These are phyloP conservation scores for Xylariaceae sp. DNA, from an alignment of 2,329 filamentous ascomycete genomes.

Conservation along the genomic window DNA sequence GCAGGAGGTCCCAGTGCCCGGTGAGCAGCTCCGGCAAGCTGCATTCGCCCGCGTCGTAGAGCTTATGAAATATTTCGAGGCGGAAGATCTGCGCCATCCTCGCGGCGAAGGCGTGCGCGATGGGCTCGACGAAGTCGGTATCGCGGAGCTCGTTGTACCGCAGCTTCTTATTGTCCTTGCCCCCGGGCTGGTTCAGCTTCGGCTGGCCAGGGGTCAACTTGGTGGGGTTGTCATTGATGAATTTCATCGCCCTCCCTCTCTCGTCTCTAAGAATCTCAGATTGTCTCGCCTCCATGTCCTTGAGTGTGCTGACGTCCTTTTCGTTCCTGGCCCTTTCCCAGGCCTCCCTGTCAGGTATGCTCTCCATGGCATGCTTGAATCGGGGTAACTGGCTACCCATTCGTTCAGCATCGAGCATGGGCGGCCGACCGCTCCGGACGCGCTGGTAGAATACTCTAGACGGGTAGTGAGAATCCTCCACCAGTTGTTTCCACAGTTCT, in stretches of 20 bases:
- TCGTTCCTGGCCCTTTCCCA: not conserved
- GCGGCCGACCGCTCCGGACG: slow-evolving; percentile 1
- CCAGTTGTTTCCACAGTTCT: slow-evolving; percentile 8
- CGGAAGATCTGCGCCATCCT: slow-evolving; percentile 5
- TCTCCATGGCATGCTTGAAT: not conserved
- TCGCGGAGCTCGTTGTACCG: slow-evolving; percentile 6
- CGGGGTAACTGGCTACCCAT: not conserved
- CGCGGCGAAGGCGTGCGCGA: slow-evolving; percentile 7
- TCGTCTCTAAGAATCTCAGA: not conserved
- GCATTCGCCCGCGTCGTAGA: not conserved
- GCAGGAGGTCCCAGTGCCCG: slow-evolving; percentile 4
- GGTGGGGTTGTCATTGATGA: slow-evolving; percentile 4
- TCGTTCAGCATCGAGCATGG: slow-evolving; percentile 8
- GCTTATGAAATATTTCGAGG: slow-evolving; percentile 5
- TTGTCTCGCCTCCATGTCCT: not conserved
- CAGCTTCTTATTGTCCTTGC: not conserved
- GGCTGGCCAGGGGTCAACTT: slow-evolving; percentile 3
- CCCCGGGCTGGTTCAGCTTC: slow-evolving; percentile 4
- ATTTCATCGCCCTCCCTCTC: not conserved
- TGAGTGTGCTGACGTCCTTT: not conserved
- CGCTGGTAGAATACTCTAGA: not conserved
- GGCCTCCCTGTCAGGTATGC: not conserved
- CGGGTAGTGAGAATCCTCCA: slow-evolving; percentile 7
- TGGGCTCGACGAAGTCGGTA: slow-evolving; percentile 5
- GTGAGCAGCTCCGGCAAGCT: slow-evolving; percentile 4